phyloP scores from a whole-genome alignment of 2,329 filamentous ascomycete genomes.

The Fusarium miscanthi region DNA sequence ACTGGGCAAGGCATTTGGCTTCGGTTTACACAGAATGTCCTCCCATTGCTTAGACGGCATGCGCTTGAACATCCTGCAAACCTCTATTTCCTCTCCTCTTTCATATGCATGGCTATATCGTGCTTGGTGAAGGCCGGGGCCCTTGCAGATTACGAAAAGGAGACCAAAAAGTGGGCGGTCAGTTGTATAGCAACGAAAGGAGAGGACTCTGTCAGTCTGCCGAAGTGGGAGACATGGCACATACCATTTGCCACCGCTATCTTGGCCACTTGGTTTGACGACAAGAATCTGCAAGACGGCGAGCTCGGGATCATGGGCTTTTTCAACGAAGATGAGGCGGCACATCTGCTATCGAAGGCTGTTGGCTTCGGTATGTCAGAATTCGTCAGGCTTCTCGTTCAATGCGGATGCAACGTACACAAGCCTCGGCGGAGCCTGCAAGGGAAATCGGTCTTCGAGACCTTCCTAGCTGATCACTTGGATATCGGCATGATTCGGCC shows the following conservation, averaged over 20 bases:
- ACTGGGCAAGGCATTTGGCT: slow-evolving; percentile 41
- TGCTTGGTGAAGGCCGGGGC: slow-evolving; percentile 28
- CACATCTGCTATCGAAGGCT: slow-evolving; percentile 17
- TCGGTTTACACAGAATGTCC: slow-evolving; percentile 39
- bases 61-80: slow-evolving; percentile 7
- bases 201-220: background rate
- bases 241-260: slow-evolving; percentile 22
- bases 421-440: slow-evolving; percentile 1
- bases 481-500: slow-evolving; percentile 8
- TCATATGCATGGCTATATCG: slow-evolving; percentile 25
- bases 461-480: slow-evolving; percentile 12
- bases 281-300: background rate
- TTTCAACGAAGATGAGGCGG: slow-evolving; percentile 16
- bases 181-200: slow-evolving; percentile 16
- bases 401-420: slow-evolving; percentile 24
- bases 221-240: slow-evolving; percentile 26
- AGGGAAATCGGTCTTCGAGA: slow-evolving; percentile 25
- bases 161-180: slow-evolving; percentile 31
- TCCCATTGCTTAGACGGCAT: slow-evolving; percentile 19
- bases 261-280: background rate
- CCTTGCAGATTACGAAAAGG: slow-evolving; percentile 27
- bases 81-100: slow-evolving; percentile 26
- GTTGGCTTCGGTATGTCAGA: slow-evolving; percentile 6
- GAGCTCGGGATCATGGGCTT: background rate
- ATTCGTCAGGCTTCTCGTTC: slow-evolving; percentile 22